Evolutionary conservation across 164 flowering plant genomes (phyloP), one percentile per base, ranked within the genome.

Genomic region (Nymphaea thermarum): DNA sequence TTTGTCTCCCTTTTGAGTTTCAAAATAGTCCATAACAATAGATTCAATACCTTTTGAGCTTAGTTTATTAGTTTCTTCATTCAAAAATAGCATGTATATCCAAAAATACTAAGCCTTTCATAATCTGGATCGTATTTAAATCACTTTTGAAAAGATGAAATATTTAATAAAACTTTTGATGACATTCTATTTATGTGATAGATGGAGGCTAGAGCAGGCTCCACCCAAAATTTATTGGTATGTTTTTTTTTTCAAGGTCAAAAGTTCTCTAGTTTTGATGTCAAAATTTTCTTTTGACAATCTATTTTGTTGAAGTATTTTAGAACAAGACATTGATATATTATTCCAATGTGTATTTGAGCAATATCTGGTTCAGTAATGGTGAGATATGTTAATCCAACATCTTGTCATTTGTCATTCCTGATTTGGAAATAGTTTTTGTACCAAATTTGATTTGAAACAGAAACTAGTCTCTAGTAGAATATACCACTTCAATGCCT

Each of bases 61-160:
- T 8, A 55, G 63, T 68, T 62, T 55, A 72, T 73, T 69, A 69
- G 12, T 8, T 10, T 55, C 16, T 1, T 55, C 12, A 10, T 16
- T 16, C 10, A 55, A 10, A 8, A 55, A 55, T 55, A 16, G 16
- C 12, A 55, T 55, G 16, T 55, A 16, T 16, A 55, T 55, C 60
- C 60, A 55, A 55, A 55, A 8, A 55, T 16, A 55, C 60, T 10
- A 10, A 55, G 16, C 10, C 16, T 10, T 55, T 10, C 10, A 25
- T 55, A 55, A 55, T 8, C 16, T 1, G 16, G 16, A 1, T 55
- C 16, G 10, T 55, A 10, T 8, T 8, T 55, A 8, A 8, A 8
- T 55, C 10, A 55, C 10, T 8, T 16, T 55, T 55, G 1, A 55
- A 55, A 55, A 16, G 60, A 2, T 8, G 60, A 55, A 8, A 10